A percentile compares a stretch with the other conserved stretches of the same genome.
Evolutionary conservation across 2,329 filamentous ascomycete species (phyloP).

Genomic region (Thielaviopsis punctulata): DNA sequence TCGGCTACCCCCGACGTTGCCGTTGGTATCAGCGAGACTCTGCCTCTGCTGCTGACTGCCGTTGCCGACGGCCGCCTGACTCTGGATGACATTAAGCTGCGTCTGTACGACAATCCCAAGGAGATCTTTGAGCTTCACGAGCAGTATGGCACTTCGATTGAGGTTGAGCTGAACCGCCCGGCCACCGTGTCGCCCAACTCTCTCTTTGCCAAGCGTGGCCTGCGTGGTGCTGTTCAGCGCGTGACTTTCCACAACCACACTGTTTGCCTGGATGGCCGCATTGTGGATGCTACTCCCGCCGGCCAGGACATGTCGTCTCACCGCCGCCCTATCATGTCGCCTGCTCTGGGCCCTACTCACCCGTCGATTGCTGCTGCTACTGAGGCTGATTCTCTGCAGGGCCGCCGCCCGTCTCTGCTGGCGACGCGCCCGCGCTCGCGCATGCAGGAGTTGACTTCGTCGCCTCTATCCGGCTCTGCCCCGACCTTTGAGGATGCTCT

Average conservation of each 20-base stretch:
- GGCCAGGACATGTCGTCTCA: conserved; percentile 66
- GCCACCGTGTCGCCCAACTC: conserved; percentile 28
- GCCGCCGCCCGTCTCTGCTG: conserved; percentile 19
- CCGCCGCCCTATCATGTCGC: conserved; percentile 36
- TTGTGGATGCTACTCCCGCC: conserved; percentile 33
- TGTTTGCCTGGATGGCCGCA: conserved; percentile 54
- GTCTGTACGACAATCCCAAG: conserved; percentile 63
- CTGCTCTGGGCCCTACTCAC: conserved; percentile 34
- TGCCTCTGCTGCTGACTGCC: conserved; percentile 60
- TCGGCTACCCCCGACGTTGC: conserved; percentile 32
- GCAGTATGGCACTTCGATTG: conserved; percentile 53
- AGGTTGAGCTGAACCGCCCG: conserved; percentile 55
- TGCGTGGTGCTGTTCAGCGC: conserved; percentile 54
- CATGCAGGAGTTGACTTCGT: conserved; percentile 7
- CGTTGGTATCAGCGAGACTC: conserved; percentile 53
- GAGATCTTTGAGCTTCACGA: conserved; percentile 71
- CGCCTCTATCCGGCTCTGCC: background rate
- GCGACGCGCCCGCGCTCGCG: conserved; percentile 7
- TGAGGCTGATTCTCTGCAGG: conserved; percentile 12
- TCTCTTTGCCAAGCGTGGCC: conserved; percentile 50
- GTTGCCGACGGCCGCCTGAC: conserved; percentile 57
- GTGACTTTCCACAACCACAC: conserved; percentile 62
- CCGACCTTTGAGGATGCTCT: conserved; percentile 7
- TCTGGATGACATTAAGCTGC: conserved; percentile 52
- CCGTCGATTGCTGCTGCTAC: conserved; percentile 6